Evolutionary conservation across 768 basidiomycete species (phyloP).

Genomic region (Leccinellum luteum): DNA sequence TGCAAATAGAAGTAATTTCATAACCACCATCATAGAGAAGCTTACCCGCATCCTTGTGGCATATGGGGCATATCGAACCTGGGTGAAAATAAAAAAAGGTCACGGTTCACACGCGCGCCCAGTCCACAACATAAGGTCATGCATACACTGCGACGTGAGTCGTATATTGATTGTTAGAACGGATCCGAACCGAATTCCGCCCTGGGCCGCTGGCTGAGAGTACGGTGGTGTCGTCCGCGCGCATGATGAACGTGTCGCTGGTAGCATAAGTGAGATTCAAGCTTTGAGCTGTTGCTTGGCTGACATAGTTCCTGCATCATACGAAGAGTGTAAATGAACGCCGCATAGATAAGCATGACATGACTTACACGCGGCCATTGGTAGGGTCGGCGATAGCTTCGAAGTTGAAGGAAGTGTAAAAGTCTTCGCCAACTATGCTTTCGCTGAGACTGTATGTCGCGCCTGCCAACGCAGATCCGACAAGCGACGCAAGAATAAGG

Average conservation of each 20-base stretch:
- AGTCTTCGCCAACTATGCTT: conserved; percentile 27
- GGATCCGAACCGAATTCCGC: conserved; percentile 38
- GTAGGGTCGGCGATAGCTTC: conserved; percentile 38
- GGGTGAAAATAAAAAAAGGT: background rate
- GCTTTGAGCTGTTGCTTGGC: conserved; percentile 25
- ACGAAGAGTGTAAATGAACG: background rate
- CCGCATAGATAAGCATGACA: background rate
- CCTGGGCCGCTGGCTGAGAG: conserved; percentile 30
- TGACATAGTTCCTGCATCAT: conserved; percentile 33
- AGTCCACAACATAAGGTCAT: background rate
- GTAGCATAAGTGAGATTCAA: conserved; percentile 30
- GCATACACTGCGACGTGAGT: conserved; percentile 35
- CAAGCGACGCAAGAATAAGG: conserved; percentile 15
- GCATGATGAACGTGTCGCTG: conserved; percentile 32
- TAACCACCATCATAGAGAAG: background rate
- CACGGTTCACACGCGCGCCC: background rate
- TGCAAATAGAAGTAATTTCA: background rate
- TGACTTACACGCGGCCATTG: conserved; percentile 34
- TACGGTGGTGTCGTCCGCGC: conserved; percentile 35
- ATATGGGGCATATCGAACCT: conserved; percentile 37
- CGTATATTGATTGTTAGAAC: conserved; percentile 29
- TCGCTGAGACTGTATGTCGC: conserved; percentile 28
- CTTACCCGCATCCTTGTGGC: conserved; percentile 36
- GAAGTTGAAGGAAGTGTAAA: conserved; percentile 32
- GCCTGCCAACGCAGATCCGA: conserved; percentile 17